Evolutionary conservation across 2,329 filamentous ascomycete genomes (phyloP), one percentile per base, ranked within the genome.

Genomic region (Domatiomyces globalis): DNA sequence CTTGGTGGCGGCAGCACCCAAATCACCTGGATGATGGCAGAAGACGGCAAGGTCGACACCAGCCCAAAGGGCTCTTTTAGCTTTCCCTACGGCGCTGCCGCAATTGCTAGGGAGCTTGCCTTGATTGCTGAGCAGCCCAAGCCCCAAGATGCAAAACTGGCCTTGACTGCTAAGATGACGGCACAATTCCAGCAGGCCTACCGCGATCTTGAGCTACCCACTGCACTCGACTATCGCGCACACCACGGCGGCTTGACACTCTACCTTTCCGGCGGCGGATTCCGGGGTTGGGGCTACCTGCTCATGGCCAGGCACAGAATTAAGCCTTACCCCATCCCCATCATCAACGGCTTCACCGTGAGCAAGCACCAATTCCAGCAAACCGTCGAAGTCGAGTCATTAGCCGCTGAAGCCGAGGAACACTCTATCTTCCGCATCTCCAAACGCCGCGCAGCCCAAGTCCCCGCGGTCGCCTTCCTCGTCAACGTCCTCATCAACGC

Each of bases 211-310:
- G 66, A 73, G 5, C 67, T 84, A 0, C 79, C 89, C 0, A 68
- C 73, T 15, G 66, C 81, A 5, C 56, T 72, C 1, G 63, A 73
- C 10, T 60, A 66, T 18, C 70, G 72, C 12, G 65, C 69, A 25
- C 60, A 65, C 6, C 60, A 71, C 1, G 71, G 71, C 1, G 76
- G 76, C 4, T 73, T 88, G 52, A 79, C 84, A 33, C 72, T 95
- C 7, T 95, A 89, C 64, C 80, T 95, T 52, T 94, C 85, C 56
- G 89, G 89, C 44, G 89, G 89, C 20, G 89, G 89, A 0, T 94
- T 95, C 63, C 75, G 89, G 36, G 89, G 89, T 15, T 95, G 94
- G 73, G 89, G 88, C 5, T 94, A 87, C 66, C 81, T 94, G 62
- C 74, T 95, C 49, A 89, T 94, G 84, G 81, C 84, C 63, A 77